Percentiles rank a stretch among this genome's conserved stretches.
phyloP scores from a whole-genome alignment of 1,139 yeast genomes.

The Pichia sp. region DNA sequence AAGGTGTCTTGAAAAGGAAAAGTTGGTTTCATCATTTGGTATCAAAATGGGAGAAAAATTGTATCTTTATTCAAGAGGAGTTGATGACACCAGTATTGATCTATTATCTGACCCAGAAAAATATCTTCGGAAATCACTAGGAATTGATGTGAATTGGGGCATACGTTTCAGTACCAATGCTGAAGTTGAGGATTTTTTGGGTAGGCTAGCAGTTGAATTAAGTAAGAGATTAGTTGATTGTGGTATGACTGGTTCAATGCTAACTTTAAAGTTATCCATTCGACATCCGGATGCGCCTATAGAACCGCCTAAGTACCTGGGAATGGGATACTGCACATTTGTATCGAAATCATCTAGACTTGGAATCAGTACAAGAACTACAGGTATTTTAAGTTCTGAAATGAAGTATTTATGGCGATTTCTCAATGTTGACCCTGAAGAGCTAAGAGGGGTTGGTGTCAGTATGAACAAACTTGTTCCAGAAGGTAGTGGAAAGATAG shows the following conservation, averaged over 20 bases:
- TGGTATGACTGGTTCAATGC: constrained; percentile 48
- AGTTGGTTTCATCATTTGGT: constrained; percentile 53
- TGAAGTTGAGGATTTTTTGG: constrained; percentile 63
- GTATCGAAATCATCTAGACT: constrained; percentile 54
- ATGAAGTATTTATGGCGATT: constrained; percentile 53
- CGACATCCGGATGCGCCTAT: constrained; percentile 65
- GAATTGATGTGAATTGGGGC: constrained; percentile 91
- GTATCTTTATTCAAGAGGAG: constrained; percentile 57
- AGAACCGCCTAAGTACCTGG: constrained; percentile 73
- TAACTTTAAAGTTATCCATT: constrained; percentile 63
- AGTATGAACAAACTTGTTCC: constrained; percentile 55
- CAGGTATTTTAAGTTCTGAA: constrained; percentile 59
- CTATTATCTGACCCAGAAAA: constrained; percentile 43
- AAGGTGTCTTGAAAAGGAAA: constrained; percentile 33
- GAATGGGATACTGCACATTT: constrained; percentile 77
- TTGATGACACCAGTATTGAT: constrained; percentile 57
- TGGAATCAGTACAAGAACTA: constrained; percentile 62
- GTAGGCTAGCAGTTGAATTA: constrained; percentile 57
- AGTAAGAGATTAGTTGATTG: constrained; percentile 46
- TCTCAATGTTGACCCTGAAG: constrained; percentile 51
- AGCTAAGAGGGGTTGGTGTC: constrained; percentile 75
- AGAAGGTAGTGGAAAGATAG: constrained; percentile 30
- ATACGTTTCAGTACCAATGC: constrained; percentile 59
- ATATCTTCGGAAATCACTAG: constrained; percentile 64
- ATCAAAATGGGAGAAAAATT: constrained; percentile 64